Base-by-base conservation (phyloP, 164 flowering plant genomes). In the Nymphaea colorata region DNA sequence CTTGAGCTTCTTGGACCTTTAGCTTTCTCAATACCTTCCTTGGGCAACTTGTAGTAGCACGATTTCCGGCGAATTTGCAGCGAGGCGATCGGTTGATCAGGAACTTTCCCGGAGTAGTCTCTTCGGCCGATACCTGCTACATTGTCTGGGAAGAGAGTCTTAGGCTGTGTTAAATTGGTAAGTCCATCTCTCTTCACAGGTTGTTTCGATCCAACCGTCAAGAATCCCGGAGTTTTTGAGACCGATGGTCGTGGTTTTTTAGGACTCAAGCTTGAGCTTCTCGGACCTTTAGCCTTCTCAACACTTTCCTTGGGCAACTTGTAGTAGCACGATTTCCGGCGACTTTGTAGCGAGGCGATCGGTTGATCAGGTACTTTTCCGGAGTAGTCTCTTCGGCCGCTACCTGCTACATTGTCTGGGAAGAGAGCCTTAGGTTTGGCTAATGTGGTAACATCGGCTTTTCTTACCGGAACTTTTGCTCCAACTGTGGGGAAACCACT, bases 351-450 rank as follows among this genome's bases (percentile, higher is more conserved):
- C 36, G 64, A 3, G 7, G 12, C 17, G 64, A 12, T 61, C n/a
- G 41, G 8, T 61, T 17, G 3, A 10, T 61, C 41, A 12, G 41
- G 64, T 6, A 61, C 2, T 61, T 61, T 61, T 61, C 64, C 64
- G 41, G 64, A 3, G n/a, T 61, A 11, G 64, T 17, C 64, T 61
- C 42, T 61, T 17, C n/a, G 64, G 41, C 3, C 12, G 64, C 64
- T 61, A 4, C 41, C 10, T 3, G 64, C 7, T 61, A 17, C 88
- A 10, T 61, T 17, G 42, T 61, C 90, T 70, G 61, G 78, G 76
- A 93, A 90, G 4, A 93, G 85, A 64, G 79, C 84, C 82, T 80
- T 85, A 0, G 98, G 91, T 73, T 87, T 87, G 68, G 88, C 8
- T 10, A 17, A 61, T 3, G 7, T 61, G n/a, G 81, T 18, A 4